Percentiles rank a stretch among this genome's conserved stretches.
Evolutionary conservation across 352 stramenopile species (phyloP).

Genomic region (Elongisporangium prolatum): DNA sequence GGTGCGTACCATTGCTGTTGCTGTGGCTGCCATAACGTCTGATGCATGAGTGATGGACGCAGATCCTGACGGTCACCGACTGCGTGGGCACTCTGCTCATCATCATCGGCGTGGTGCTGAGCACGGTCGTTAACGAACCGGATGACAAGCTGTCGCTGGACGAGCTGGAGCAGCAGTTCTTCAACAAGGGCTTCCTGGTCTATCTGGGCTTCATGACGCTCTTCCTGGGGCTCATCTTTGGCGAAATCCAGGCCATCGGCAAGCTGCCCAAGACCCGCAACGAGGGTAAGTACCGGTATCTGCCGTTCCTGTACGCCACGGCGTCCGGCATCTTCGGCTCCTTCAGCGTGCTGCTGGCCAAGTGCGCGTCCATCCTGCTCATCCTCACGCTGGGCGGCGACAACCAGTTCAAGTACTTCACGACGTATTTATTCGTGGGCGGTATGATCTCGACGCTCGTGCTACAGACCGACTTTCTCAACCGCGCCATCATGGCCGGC

Average conservation of each 20-base stretch:
- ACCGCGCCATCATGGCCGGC: constrained; percentile 78
- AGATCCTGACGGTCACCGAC: constrained; percentile 64
- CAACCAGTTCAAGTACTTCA: constrained; percentile 85
- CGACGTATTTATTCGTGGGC: constrained; percentile 78
- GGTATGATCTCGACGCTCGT: constrained; percentile 80
- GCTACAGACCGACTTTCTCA: constrained; percentile 80
- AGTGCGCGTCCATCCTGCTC: constrained; percentile 78
- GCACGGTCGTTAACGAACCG: constrained; percentile 74
- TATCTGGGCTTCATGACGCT: constrained; percentile 76
- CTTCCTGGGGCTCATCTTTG: constrained; percentile 54
- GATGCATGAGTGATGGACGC: not conserved
- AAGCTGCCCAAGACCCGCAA: constrained; percentile 42
- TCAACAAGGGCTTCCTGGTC: constrained; percentile 66
- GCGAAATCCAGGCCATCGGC: constrained; percentile 62
- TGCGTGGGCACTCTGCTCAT: constrained; percentile 70
- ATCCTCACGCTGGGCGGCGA: constrained; percentile 73
- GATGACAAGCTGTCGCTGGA: constrained; percentile 74
- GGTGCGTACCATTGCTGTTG: constrained; percentile 2
- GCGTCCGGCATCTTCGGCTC: constrained; percentile 80
- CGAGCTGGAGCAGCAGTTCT: constrained; percentile 80
- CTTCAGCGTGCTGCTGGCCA: constrained; percentile 78
- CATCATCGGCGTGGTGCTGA: constrained; percentile 78
- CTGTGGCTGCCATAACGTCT: constrained; percentile 9
- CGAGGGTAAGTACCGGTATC: constrained; percentile 54
- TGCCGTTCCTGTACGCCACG: constrained; percentile 80